Base-by-base conservation (phyloP, 495 filamentous ascomycete genomes). In the Penicillium tannophilum region DNA sequence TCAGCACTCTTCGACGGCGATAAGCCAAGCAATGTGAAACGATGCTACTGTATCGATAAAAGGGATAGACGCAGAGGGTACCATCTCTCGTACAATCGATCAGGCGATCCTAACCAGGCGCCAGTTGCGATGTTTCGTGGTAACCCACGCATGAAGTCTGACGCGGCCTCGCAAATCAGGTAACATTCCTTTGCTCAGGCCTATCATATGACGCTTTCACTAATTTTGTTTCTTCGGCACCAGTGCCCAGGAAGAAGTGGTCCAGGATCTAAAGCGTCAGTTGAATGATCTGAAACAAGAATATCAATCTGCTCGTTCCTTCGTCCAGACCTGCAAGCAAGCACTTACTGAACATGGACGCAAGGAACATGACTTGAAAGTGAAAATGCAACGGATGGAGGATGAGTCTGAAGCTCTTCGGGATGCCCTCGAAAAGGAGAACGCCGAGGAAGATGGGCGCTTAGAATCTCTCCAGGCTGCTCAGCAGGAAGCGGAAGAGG, bases 101-200 rank as follows among this genome's bases (percentile, higher is more conserved):
- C 75, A 30, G 84, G 83, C 46, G 80, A 79, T 36, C 81, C 80
- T 53, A 79, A 72, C n/a, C 76, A 84, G 52, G 73, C 72, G 46
- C 82, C 85, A 16, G 81, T 90, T 24, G 35, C 69, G n/a, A 66
- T 71, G 35, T 86, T 73, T 55, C 69, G 52, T 3, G 74, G 81
- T 3, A 70, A 63, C n/a, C 76, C 86, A 24, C 85, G 91, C 9
- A 95, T 98, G 86, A 88, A 89, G 71, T 88, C 90, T 0, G 90
- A 96, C 64, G 74, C 85, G 8, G 87, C 84, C 41, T 82, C 82
- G 20, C 89, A 90, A 71, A 81, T 89, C 41, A 77, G 73, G 73
- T 83, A 79, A 43, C 75, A 44, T 10, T 9, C 24, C 41, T 19
- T 19, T 47, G 19, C 56, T 20, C 14, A 24, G 11, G 28, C 33